phyloP scores from a whole-genome alignment of 345 rosid genomes.

The Melaleuca alternifolia region DNA sequence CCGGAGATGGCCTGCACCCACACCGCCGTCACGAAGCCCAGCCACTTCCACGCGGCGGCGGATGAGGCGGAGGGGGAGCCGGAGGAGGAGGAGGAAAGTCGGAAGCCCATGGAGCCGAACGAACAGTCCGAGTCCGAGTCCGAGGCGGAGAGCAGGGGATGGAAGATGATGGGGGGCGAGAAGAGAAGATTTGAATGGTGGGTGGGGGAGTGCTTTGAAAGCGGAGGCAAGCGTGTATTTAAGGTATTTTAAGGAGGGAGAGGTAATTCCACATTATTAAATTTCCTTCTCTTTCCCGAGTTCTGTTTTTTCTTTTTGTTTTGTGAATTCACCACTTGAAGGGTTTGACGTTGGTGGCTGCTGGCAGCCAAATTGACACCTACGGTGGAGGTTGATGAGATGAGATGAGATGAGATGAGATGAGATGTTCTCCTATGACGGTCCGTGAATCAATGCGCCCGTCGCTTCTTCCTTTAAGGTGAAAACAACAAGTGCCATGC shows the following conservation, averaged over 20 bases:
- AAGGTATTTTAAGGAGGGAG: neutral
- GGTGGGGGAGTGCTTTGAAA: neutral
- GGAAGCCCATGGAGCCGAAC: neutral
- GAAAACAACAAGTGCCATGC: neutral
- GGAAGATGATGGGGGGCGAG: neutral
- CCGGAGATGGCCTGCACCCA: conserved; percentile 95
- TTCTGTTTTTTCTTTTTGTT: neutral
- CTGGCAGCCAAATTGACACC: neutral
- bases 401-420: neutral
- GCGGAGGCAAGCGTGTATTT: neutral
- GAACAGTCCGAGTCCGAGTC: neutral
- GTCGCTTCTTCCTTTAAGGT: neutral
- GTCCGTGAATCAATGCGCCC: neutral
- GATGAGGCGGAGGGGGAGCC: neutral
- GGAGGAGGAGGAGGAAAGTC: neutral
- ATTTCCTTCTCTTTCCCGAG: neutral
- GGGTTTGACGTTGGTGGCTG: neutral
- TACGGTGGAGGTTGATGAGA: neutral
- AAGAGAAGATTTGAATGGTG: neutral
- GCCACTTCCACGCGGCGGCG: conserved; percentile 52
- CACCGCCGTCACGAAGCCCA: conserved; percentile 87
- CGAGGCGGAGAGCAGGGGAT: neutral
- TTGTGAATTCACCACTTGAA: neutral
- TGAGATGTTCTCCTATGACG: neutral
- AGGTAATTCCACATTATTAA: neutral